Evolutionary conservation across 805 yeast genomes (phyloP), one percentile per base, ranked within the genome.

Genomic region (Suhomyces xylopsoci): DNA sequence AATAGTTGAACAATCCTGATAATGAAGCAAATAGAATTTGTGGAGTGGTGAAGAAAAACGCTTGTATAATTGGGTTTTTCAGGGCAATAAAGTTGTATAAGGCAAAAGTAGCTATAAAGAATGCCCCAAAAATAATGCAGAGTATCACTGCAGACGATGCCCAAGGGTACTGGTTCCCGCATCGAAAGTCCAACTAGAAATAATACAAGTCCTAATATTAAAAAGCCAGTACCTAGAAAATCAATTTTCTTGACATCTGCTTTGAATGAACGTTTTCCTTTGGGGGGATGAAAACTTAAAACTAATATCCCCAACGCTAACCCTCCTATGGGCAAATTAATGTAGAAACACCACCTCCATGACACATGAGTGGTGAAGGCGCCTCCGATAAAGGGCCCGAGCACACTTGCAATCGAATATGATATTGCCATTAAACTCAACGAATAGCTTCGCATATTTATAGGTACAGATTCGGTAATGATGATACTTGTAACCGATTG

Each of bases 401-500:
- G 45, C n/a, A 62, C 64, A 12, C 59, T 54, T 1, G 65, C 62
- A 7, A 62, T 55, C 3, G 65, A 53, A 34, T 51, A 61, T 3
- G 61, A 54, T 24, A 59, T 48, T 0, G 63, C 65, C 12, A 60
- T 51, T 19, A 57, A 46, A n/a, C 60, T 55, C 56, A 61, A 53
- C 9, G 59, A 47, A 42, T 59, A 50, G 4, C 65, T 52, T 9
- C 66, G 55, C 34, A 51, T 50, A 15, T 66, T 58, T 2, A 73
- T 64, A 6, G 85, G 81, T 3, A 81, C 79, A 4, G 78, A 63
- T 58, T 84, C 89, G 2, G 87, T 75, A 3, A 79, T 68, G 24
- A 87, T 79, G 20, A 85, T 79, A 55, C 79, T 74, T 3, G 77
- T 78, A 62, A 82, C 67, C 1, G 84, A 73, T 58, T 81, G 84